Percentiles rank a stretch among this genome's conserved stretches.
These are phyloP conservation scores for Psilocybe tampanensis DNA, from an alignment of 768 basidiomycete genomes.

Conservation along the genomic window DNA sequence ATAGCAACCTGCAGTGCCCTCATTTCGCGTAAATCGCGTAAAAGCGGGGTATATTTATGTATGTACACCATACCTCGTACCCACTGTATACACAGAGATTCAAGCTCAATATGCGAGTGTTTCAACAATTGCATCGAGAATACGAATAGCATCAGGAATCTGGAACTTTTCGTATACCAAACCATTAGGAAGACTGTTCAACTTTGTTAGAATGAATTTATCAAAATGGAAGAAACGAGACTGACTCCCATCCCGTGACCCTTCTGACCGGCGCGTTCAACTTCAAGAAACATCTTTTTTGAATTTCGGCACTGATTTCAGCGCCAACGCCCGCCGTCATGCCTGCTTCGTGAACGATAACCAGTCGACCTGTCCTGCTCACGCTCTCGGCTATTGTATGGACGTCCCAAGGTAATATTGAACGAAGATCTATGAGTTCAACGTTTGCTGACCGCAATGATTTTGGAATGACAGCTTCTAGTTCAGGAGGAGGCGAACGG, in stretches of 20 bases:
- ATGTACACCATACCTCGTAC: too few relatives aligned
- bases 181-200: constrained; percentile 72
- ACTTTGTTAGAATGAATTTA: background rate
- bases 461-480: constrained; percentile 67
- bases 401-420: constrained; percentile 88
- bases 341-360: constrained; percentile 93
- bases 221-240: constrained; percentile 21
- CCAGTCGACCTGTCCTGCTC: constrained; percentile 77
- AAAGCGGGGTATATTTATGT: too few relatives aligned
- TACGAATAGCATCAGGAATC: constrained; percentile 83
- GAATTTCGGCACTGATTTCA: constrained; percentile 90
- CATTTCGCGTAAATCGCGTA: too few relatives aligned
- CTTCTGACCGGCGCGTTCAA: constrained; percentile 86
- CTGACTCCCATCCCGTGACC: constrained; percentile 95
- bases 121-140: constrained; percentile 83
- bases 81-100: background rate
- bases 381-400: constrained; percentile 83
- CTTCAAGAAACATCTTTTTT: constrained; percentile 86
- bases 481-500: constrained; percentile 58
- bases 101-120: constrained; percentile 65
- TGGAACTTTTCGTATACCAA: constrained; percentile 92
- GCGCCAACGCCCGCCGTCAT: constrained; percentile 86
- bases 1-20: too few relatives aligned
- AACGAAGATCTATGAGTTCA: constrained; percentile 89
- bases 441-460: constrained; percentile 70